Percentiles rank a stretch among this genome's conserved stretches.
Evolutionary conservation across 257 asterid species (phyloP).

Genomic region (Salvia hispanica): DNA sequence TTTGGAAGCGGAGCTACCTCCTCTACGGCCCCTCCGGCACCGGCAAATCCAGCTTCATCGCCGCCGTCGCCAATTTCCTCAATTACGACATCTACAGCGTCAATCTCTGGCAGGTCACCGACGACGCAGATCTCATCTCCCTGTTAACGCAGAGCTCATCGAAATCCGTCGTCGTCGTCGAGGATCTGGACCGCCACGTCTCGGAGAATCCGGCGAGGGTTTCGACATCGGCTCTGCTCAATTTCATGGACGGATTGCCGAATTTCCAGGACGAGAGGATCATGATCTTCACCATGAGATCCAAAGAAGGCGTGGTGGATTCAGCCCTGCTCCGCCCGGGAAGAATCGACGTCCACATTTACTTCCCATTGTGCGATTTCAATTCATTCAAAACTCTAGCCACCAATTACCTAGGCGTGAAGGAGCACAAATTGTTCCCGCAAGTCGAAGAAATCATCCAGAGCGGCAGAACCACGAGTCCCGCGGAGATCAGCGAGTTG

Average conservation of each 20-base stretch:
- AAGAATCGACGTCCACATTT: slow-evolving; percentile 73
- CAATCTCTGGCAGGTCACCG: slow-evolving; percentile 54
- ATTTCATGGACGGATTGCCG: slow-evolving; percentile 86
- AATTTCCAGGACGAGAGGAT: slow-evolving; percentile 73
- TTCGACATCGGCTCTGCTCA: slow-evolving; percentile 48
- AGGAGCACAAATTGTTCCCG: slow-evolving; percentile 76
- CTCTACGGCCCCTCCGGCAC: slow-evolving; percentile 84
- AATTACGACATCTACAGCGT: slow-evolving; percentile 72
- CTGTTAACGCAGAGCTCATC: slow-evolving; percentile 53
- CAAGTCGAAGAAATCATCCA: slow-evolving; percentile 79
- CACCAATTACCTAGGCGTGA: slow-evolving; percentile 66
- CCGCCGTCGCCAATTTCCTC: slow-evolving; percentile 70
- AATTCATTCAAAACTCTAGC: slow-evolving; percentile 70
- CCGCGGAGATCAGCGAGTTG: slow-evolving; percentile 76
- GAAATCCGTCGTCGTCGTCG: slow-evolving; percentile 75
- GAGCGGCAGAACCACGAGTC: slow-evolving; percentile 77
- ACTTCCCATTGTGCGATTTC: slow-evolving; percentile 86
- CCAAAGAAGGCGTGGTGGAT: slow-evolving; percentile 61
- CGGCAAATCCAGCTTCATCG: slow-evolving; percentile 77
- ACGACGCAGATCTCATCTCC: slow-evolving; percentile 63
- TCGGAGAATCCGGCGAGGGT: slow-evolving; percentile 39
- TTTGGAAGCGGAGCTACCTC: slow-evolving; percentile 86
- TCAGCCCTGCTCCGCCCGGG: slow-evolving; percentile 76
- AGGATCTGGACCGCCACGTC: slow-evolving; percentile 76
- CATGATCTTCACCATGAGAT: slow-evolving; percentile 75